Conservation (phyloP, 345 rosid genomes). For the Eucalyptus erythrocorys region DNA sequence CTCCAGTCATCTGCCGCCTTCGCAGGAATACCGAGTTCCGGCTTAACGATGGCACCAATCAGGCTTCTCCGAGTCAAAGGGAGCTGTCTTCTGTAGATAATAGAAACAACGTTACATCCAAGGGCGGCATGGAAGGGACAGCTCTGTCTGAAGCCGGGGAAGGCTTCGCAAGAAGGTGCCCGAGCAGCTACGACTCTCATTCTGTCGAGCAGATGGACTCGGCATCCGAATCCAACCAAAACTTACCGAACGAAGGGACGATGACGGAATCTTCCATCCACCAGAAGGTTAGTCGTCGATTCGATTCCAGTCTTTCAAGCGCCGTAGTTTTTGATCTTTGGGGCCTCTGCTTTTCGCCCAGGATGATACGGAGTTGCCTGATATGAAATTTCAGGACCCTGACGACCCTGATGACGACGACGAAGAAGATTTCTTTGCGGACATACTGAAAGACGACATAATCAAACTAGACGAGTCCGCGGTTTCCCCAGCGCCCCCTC, state of each 20-base stretch:
- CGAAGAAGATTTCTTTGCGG: constrained; percentile 58
- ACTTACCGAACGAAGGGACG: constrained; percentile 8
- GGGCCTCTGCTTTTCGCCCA: neutral
- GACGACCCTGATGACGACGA: constrained; percentile 37
- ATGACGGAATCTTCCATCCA: constrained; percentile 32
- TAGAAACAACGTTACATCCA: neutral
- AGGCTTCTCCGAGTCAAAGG: constrained; percentile 7
- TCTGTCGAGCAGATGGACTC: constrained; percentile 35
- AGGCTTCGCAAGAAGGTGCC: constrained; percentile 11
- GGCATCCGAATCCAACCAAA: constrained; percentile 36
- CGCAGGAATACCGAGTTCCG: constrained; percentile 51
- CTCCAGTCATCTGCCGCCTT: constrained; percentile 81
- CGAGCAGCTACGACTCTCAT: constrained; percentile 38
- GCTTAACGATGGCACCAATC: constrained; percentile 2
- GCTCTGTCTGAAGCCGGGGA: constrained; percentile 18
- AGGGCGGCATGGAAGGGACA: constrained; percentile 9
- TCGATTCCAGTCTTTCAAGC: neutral
- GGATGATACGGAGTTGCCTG: neutral
- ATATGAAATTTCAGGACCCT: constrained; percentile 15
- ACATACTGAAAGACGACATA: constrained; percentile 74
- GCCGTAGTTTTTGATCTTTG: neutral
- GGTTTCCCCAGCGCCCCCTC: neutral
- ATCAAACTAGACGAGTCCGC: constrained; percentile 46
- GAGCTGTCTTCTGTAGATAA: constrained; percentile 1
- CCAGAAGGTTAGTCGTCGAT: constrained; percentile 24